A percentile compares a stretch with the other conserved stretches of the same genome.
Evolutionary conservation across 2,329 filamentous ascomycete species (phyloP).

Genomic region (Aspergillus sergii): DNA sequence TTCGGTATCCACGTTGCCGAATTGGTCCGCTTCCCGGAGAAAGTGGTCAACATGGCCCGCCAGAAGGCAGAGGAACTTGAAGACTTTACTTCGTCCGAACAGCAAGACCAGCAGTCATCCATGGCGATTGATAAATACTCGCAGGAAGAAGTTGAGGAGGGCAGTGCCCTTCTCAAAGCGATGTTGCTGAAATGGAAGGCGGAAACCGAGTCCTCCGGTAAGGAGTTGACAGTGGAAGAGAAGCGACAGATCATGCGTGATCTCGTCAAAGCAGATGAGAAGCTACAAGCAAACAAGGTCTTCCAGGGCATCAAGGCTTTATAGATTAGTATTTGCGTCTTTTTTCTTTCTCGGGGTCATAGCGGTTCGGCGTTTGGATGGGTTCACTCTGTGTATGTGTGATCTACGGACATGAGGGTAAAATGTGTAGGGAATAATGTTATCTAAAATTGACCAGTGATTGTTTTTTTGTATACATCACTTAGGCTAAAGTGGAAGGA

Average conservation of each 20-base stretch:
- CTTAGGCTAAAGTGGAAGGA: not conserved
- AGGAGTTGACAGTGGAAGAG: conserved; percentile 68
- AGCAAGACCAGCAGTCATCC: conserved; percentile 48
- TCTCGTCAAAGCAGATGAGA: conserved; percentile 73
- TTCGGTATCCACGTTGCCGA: conserved; percentile 99
- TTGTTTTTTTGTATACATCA: not conserved
- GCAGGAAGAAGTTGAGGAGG: conserved; percentile 86
- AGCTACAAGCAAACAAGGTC: conserved; percentile 59
- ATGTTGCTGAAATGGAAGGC: conserved; percentile 84
- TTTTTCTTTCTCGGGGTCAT: conserved; percentile 3
- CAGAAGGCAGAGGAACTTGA: conserved; percentile 97
- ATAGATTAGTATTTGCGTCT: conserved; percentile 24
- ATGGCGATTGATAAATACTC: conserved; percentile 57
- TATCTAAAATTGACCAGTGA: not conserved
- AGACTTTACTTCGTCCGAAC: conserved; percentile 65
- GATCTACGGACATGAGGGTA: not conserved
- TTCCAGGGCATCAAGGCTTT: conserved; percentile 53
- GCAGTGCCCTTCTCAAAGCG: conserved; percentile 80
- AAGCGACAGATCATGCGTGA: conserved; percentile 79
- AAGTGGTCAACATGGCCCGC: conserved; percentile 99
- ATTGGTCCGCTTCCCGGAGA: conserved; percentile 91
- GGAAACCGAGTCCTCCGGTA: conserved; percentile 64
- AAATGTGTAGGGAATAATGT: not conserved
- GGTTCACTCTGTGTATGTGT: not conserved
- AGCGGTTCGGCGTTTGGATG: conserved; percentile 10